phyloP scores from a whole-genome alignment of 2,329 filamentous ascomycete species.

The Cladophialophora psammophila region DNA sequence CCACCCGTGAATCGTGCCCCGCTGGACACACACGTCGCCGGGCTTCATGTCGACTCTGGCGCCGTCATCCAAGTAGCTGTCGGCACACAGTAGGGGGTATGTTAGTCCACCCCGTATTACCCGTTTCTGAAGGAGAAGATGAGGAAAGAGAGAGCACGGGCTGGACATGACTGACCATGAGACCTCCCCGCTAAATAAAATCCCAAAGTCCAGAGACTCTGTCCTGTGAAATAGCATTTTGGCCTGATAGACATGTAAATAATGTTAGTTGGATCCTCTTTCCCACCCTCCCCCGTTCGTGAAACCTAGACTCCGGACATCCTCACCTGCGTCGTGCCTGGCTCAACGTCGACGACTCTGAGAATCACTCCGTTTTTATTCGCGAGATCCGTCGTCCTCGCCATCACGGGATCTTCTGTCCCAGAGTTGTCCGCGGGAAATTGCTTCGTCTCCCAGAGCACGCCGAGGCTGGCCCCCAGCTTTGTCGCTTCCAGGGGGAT shows the following conservation, averaged over 20 bases:
- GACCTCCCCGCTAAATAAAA: constrained; percentile 41
- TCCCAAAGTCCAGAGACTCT: constrained; percentile 41
- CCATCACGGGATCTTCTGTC: constrained; percentile 32
- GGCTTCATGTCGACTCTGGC: constrained; percentile 38
- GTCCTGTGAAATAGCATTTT: constrained; percentile 40
- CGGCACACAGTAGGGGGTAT: no score
- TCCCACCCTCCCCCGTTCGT: neutral
- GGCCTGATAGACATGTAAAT: neutral
- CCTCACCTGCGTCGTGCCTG: constrained; percentile 15
- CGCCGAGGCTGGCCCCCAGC: constrained; percentile 33
- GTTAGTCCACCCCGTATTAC: no score
- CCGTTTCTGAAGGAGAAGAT: no score
- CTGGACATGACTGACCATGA: constrained; percentile 16
- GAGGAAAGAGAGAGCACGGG: neutral
- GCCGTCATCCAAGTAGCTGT: constrained; percentile 40
- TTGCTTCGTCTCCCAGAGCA: constrained; percentile 34
- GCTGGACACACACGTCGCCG: constrained; percentile 41
- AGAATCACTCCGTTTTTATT: constrained; percentile 31
- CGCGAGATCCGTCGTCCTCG: constrained; percentile 31
- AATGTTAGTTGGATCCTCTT: neutral
- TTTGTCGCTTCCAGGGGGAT: constrained; percentile 30
- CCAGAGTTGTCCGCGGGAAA: constrained; percentile 33
- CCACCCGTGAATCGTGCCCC: constrained; percentile 43
- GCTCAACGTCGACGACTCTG: constrained; percentile 37
- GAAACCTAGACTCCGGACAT: neutral